Evolutionary conservation across 805 yeast genomes (phyloP).

Genomic region (Saturnispora galanensis): DNA sequence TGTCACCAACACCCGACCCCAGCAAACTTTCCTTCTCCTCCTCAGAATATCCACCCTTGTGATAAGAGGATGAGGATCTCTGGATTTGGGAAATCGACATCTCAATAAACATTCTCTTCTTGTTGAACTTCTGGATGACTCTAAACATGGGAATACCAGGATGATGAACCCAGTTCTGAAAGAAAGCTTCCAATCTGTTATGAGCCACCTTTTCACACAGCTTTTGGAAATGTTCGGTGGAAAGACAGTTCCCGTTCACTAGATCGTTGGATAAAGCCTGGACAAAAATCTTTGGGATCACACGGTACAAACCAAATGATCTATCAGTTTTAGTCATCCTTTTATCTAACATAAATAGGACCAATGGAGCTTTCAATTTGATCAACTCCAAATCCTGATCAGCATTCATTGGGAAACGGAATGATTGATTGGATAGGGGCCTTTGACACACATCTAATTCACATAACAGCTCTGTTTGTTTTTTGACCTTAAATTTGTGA

Average conservation of each 20-base stretch:
- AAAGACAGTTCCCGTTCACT: slow-evolving; percentile 59
- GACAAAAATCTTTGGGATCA: slow-evolving; percentile 78
- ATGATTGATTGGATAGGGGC: slow-evolving; percentile 68
- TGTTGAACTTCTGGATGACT: slow-evolving; percentile 86
- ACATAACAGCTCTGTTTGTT: slow-evolving; percentile 55
- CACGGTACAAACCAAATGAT: slow-evolving; percentile 85
- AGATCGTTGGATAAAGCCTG: slow-evolving; percentile 96
- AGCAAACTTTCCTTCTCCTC: slow-evolving; percentile 10
- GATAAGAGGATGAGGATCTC: slow-evolving; percentile 31
- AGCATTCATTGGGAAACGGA: slow-evolving; percentile 49
- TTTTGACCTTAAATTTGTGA: slow-evolving; percentile 60
- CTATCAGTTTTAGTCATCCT: slow-evolving; percentile 95
- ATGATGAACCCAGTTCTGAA: slow-evolving; percentile 88
- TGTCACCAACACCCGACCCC: slow-evolving; percentile 3
- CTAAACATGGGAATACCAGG: slow-evolving; percentile 83
- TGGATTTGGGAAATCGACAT: slow-evolving; percentile 92
- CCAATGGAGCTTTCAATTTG: slow-evolving; percentile 74
- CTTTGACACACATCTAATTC: slow-evolving; percentile 67
- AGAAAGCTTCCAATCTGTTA: slow-evolving; percentile 69
- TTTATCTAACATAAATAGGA: slow-evolving; percentile 72
- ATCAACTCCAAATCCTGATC: slow-evolving; percentile 59
- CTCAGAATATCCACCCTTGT: slow-evolving; percentile 11
- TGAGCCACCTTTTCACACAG: slow-evolving; percentile 94
- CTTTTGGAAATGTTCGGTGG: slow-evolving; percentile 79
- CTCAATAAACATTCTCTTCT: slow-evolving; percentile 87